phyloP scores from a whole-genome alignment of 1,284 basidiomycete species.

The Sporisorium graminicola region DNA sequence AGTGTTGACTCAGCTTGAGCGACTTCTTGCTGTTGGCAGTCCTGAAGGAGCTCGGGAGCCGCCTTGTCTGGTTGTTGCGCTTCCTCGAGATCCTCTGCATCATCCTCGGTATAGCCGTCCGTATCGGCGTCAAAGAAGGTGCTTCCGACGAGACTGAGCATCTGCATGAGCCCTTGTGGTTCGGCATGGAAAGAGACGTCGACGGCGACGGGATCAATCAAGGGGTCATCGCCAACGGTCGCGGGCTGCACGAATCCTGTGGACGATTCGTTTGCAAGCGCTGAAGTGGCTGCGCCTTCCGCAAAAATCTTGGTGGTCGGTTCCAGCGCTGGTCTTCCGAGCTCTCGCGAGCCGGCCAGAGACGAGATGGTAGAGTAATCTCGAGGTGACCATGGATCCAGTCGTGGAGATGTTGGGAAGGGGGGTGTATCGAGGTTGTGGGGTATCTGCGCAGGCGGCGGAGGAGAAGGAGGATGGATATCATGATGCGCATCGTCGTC shows the following conservation, averaged over 20 bases:
- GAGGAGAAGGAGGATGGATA: not conserved
- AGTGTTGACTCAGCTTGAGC: not conserved
- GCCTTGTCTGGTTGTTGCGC: not conserved
- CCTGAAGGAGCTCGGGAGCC: not conserved
- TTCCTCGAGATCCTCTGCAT: conserved; percentile 19
- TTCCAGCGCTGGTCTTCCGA: conserved; percentile 31
- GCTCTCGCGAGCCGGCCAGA: conserved; percentile 35
- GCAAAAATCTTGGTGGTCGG: conserved; percentile 25
- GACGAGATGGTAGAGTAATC: conserved; percentile 50
- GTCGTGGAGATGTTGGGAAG: conserved; percentile 38
- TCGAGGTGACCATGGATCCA: conserved; percentile 45
- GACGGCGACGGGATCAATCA: not conserved
- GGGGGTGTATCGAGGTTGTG: conserved; percentile 28
- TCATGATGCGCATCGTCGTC: conserved; percentile 8
- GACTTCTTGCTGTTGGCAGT: not conserved
- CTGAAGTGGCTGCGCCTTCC: conserved; percentile 2
- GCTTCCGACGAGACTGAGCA: conserved; percentile 63
- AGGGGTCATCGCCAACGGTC: not conserved
- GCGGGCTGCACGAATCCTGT: conserved; percentile 1
- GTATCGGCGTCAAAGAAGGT: conserved; percentile 57
- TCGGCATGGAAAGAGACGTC: conserved; percentile 41
- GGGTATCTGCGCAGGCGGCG: not conserved
- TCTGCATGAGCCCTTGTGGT: conserved; percentile 60
- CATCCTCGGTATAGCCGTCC: conserved; percentile 43
- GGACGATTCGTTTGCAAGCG: not conserved